phyloP scores from a whole-genome alignment of 2,329 filamentous ascomycete species.

The Fusarium keratoplasticum region DNA sequence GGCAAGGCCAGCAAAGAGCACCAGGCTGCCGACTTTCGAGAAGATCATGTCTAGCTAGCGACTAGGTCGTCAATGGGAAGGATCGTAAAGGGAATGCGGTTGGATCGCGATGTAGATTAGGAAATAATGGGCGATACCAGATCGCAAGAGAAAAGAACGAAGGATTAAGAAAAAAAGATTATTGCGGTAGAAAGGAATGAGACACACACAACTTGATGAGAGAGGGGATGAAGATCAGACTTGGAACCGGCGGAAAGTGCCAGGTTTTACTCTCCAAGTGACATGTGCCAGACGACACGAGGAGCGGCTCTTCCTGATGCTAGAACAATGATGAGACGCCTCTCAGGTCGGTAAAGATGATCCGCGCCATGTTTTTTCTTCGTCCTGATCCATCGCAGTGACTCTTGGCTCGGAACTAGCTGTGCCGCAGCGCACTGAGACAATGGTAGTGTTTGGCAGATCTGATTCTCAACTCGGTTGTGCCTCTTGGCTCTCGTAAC shows the following conservation, averaged over 20 bases:
- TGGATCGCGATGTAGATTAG: neutral
- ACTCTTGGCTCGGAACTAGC: neutral
- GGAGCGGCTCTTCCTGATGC: neutral
- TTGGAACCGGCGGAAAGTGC: neutral
- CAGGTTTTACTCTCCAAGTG: neutral
- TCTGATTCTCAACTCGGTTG: neutral
- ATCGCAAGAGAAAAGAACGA: constrained; percentile 21
- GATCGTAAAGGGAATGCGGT: neutral
- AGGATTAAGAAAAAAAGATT: neutral
- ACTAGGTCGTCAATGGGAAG: neutral
- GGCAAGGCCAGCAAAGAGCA: constrained; percentile 17
- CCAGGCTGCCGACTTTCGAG: constrained; percentile 15
- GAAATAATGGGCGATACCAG: constrained; percentile 28
- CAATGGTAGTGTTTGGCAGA: neutral
- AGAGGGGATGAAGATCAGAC: neutral
- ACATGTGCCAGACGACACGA: neutral
- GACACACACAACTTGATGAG: neutral
- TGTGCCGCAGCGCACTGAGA: neutral
- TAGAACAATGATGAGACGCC: neutral
- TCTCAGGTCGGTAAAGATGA: neutral
- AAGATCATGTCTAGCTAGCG: constrained; percentile 7
- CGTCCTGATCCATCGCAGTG: neutral
- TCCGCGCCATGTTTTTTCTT: neutral
- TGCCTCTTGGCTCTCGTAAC: neutral
- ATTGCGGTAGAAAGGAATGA: neutral